Percentiles rank a stretch among this genome's conserved stretches.
Conservation (phyloP, 345 rosid species). For the Ceriops tagal region DNA sequence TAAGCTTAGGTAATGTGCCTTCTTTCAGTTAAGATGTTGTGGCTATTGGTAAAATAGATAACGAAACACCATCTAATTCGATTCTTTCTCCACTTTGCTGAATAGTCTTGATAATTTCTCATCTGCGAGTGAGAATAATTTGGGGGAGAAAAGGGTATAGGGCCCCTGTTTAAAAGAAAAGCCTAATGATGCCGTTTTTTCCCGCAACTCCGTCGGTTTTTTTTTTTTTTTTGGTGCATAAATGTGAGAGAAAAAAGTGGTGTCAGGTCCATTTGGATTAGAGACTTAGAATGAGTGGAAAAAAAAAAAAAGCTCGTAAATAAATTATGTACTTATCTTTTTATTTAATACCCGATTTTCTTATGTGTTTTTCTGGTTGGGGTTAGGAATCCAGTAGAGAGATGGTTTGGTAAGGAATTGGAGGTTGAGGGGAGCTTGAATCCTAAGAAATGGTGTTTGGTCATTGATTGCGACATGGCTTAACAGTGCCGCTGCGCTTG, state of each 20-base stretch:
- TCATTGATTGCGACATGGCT: constrained; percentile 23
- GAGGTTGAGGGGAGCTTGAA: constrained; percentile 23
- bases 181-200: too few species aligned
- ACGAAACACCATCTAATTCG: constrained; percentile 43
- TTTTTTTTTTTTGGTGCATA: too few species aligned
- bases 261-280: too few species aligned
- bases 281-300: too few species aligned
- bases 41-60: constrained; percentile 50
- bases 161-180: too few species aligned
- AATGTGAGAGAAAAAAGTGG: too few species aligned
- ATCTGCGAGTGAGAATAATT: not conserved
- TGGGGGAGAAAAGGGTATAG: not conserved
- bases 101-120: not conserved
- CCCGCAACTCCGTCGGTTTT: too few species aligned
- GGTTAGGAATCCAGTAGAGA: constrained; percentile 5
- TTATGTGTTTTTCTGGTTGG: not conserved
- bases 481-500: too few species aligned
- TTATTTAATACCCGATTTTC: not conserved
- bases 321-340: not conserved
- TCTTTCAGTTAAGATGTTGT: constrained; percentile 44
- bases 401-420: constrained; percentile 3
- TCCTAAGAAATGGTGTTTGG: constrained; percentile 38
- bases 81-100: not conserved
- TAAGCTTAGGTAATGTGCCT: constrained; percentile 13
- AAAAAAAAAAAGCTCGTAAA: too few species aligned